phyloP scores from a whole-genome alignment of 2,329 filamentous ascomycete species.

The Beauveria brongniartii region DNA sequence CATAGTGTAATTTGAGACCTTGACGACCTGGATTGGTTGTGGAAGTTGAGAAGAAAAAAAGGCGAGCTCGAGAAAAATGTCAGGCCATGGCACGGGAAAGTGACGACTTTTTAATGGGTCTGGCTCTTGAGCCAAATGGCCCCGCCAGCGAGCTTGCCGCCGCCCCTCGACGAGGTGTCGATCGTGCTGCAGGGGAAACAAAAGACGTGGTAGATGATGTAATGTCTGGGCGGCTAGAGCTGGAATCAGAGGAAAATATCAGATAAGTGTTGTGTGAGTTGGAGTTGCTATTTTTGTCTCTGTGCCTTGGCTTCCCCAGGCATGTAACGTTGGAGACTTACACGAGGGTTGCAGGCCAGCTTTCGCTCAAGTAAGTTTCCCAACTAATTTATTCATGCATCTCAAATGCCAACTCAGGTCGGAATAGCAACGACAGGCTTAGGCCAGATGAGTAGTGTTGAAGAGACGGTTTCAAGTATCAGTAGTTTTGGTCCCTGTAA shows the following conservation, averaged over 20 bases:
- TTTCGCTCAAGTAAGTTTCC: neutral
- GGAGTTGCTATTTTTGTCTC: neutral
- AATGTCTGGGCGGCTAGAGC: neutral
- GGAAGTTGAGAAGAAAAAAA: neutral
- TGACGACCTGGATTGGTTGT: neutral
- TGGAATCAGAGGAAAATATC: no score
- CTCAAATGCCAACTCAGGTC: no score
- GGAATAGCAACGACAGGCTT: no score
- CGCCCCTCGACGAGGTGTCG: neutral
- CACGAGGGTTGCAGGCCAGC: no score
- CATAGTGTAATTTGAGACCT: neutral
- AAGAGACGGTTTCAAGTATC: no score
- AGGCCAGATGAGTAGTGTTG: no score
- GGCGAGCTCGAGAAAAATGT: neutral
- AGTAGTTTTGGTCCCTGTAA: no score
- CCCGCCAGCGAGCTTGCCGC: neutral
- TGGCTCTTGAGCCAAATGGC: neutral
- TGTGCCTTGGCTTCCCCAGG: neutral
- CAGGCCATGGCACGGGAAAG: constrained; percentile 5
- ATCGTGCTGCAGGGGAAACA: neutral
- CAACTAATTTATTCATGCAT: no score
- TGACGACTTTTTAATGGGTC: constrained; percentile 11
- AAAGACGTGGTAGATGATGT: neutral
- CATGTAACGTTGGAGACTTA: no score
- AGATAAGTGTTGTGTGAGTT: neutral